Evolutionary conservation across 2,329 filamentous ascomycete genomes (phyloP).

Genomic region (Xylaria arbuscula): DNA sequence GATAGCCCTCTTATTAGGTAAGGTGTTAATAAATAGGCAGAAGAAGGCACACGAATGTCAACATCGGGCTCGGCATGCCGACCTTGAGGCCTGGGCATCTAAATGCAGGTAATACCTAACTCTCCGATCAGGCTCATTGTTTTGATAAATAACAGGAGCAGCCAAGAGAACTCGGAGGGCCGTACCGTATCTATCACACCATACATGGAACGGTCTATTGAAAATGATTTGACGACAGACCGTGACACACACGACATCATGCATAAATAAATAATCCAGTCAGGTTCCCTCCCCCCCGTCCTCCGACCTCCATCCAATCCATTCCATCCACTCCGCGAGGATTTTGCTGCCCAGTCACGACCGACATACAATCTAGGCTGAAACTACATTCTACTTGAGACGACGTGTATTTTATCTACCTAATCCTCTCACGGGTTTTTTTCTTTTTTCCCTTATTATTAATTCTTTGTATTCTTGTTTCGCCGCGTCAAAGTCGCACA

Average conservation of each 20-base stretch:
- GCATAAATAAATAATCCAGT: slow-evolving; percentile 32
- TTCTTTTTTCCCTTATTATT: neutral
- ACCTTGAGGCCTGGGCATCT: slow-evolving; percentile 3
- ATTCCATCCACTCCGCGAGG: neutral
- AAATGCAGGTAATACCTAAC: slow-evolving; percentile 31
- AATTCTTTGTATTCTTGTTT: neutral
- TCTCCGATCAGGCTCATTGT: slow-evolving; percentile 9
- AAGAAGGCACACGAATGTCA: neutral
- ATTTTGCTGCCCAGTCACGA: slow-evolving; percentile 25
- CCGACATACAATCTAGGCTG: slow-evolving; percentile 17
- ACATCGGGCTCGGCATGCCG: slow-evolving; percentile 21
- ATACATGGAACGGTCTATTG: neutral
- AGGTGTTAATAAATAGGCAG: neutral
- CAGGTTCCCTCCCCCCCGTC: neutral
- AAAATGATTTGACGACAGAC: neutral
- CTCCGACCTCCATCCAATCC: neutral
- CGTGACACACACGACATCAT: slow-evolving; percentile 28
- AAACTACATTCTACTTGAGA: slow-evolving; percentile 19
- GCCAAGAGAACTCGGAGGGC: neutral
- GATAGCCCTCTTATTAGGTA: no score
- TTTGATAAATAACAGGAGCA: neutral
- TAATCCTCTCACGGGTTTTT: neutral
- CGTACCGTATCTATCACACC: neutral
- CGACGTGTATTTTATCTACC: slow-evolving; percentile 21
- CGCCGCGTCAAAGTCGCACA: neutral